These are phyloP conservation scores for Logfia minima DNA, from an alignment of 129 eudicot species.

Conservation along the genomic window DNA sequence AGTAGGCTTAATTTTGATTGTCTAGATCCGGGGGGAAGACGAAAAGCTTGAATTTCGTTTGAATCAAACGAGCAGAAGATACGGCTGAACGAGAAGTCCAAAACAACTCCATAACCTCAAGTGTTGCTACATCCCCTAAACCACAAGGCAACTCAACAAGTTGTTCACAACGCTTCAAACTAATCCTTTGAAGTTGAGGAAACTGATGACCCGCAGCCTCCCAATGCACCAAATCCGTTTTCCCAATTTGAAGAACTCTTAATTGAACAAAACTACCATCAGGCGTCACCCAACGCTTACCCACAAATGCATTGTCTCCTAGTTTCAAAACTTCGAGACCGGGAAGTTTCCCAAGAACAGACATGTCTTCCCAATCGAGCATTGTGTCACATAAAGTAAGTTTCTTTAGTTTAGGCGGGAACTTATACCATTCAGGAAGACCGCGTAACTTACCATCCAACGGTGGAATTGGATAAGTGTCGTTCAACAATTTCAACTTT, in stretches of 20 bases:
- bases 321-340: slow-evolving; percentile 57
- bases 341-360: slow-evolving; percentile 40
- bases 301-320: slow-evolving; percentile 48
- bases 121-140: slow-evolving; percentile 35
- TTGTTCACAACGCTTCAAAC: slow-evolving; percentile 37
- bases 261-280: slow-evolving; percentile 45
- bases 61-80: slow-evolving; percentile 29
- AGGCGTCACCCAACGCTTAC: slow-evolving; percentile 43
- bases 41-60: slow-evolving; percentile 27
- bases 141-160: slow-evolving; percentile 45
- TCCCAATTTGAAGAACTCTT: slow-evolving; percentile 43
- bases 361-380: slow-evolving; percentile 56
- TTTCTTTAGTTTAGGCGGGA: slow-evolving; percentile 38
- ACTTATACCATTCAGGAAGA: slow-evolving; percentile 36
- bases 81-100: slow-evolving; percentile 30
- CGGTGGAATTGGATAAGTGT: slow-evolving; percentile 42
- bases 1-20: slow-evolving; percentile 26
- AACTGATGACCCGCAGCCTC: slow-evolving; percentile 40
- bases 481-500: slow-evolving; percentile 46
- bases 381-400: slow-evolving; percentile 42
- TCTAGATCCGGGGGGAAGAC: slow-evolving; percentile 40
- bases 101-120: slow-evolving; percentile 42
- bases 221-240: slow-evolving; percentile 48
- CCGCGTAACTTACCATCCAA: slow-evolving; percentile 20
- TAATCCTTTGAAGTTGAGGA: slow-evolving; percentile 45